Base-by-base conservation (phyloP, 2,329 filamentous ascomycete genomes). In the Setomelanomma holmii region DNA sequence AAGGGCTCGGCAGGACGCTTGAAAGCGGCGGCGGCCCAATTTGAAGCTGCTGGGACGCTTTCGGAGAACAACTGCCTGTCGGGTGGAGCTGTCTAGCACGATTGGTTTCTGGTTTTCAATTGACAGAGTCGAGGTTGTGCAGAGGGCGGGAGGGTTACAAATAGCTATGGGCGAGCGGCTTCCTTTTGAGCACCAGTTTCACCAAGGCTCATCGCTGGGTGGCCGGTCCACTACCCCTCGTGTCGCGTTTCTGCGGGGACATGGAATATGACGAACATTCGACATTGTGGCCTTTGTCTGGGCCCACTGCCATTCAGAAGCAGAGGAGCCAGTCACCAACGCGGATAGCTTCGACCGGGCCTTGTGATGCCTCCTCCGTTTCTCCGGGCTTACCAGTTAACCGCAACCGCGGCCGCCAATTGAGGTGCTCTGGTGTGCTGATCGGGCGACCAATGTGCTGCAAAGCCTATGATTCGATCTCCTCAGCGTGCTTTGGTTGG, bases 1-100 rank as follows among this genome's bases (percentile, higher is more conserved):
- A 72, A 73, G 68, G 69, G 70, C 60, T 71, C 63, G 65, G 67
- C 54, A 56, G 63, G 52, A 54, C 51, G 60, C 58, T 60, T 64
- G 63, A 59, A 61, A 66, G 63, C 66, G 53, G 65, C 60, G 61
- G 61, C 58, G 61, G 54, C 58, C 56, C 54, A 62, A 60, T 59
- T 54, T 65, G 60, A 60, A 58, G 63, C 45, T 61, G 54, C 57
- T 64, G 58, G 27, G 34, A 23, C 43, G 54, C 51, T 49, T 56
- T 69, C 61, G 63, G 64, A 68, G 61, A 68, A 65, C 42, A 56
- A 55, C 58, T 60, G 55, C 44, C 55, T 58, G 58, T 49, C 45
- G 56, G 60, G 64, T 66, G 64, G 61, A 66, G 63, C 61, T 54
- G 51, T 8, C 12, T 16, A n/a, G n/a, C 47, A 49, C 20, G 42